Evolutionary conservation across 176 grass and related monocot genomes (phyloP), one percentile per base, ranked within the genome.

Genomic region (Calamus simplicifolius): DNA sequence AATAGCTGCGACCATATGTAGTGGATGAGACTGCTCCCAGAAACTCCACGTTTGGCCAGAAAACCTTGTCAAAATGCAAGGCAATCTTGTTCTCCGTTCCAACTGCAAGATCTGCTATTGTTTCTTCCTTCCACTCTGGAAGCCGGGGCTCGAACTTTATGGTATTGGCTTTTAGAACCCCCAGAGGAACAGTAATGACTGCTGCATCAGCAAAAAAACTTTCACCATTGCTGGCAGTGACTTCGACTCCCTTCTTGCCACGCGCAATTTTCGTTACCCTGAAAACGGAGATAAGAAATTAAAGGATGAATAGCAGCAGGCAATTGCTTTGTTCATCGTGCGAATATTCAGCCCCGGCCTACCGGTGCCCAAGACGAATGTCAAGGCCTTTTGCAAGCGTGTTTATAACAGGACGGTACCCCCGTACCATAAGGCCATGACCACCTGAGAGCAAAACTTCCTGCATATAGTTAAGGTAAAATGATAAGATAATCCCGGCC

Each of bases 11-110:
- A 5, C 94, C 94, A 58, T 98, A 98, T 10, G 94, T 69, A 30
- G 75, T 92, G 14, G 81, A 70, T 63, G 94, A 83, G 78, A 98
- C 88, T 18, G 93, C 76, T 62, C 94, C 94, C 48, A 93, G 54
- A 61, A 98, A 98, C 81, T 98, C 94, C 52, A 98, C 94, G 18
- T 98, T 98, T 78, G 88, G 88, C 94, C 94, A 98, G 79, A 98
- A 98, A 70, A 98, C 81, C 70, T 82, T 81, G 48, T 81, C 63
- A 50, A 98, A 98, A 60, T 98, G 94, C 56, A 98, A 80, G 53
- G 80, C 80, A 69, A 98, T 93, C 68, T 98, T 98, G 76, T 98
- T 98, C 49, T 98, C 94, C 2, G 83, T 76, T 73, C 94, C 94
- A 58, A 98, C 73, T 21, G 83, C 70, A 30, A 98, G 67, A 43